Base-by-base conservation (phyloP, 2,329 filamentous ascomycete genomes). In the Bipolaris zeicola region DNA sequence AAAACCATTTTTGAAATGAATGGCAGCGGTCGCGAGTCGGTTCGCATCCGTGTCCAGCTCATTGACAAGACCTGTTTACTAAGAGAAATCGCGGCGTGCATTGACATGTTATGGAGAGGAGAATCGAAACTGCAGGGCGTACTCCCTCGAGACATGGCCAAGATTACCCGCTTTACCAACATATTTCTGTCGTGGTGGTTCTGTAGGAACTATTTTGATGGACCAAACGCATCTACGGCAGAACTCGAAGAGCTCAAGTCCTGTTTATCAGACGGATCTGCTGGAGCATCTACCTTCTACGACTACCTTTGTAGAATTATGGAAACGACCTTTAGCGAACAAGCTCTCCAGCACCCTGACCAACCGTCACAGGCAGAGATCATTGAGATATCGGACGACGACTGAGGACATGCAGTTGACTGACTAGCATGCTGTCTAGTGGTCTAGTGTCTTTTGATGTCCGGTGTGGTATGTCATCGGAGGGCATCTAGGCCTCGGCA, bases 1-100 rank as follows among this genome's bases (percentile, higher is more conserved):
- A 79, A 80, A 49, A 59, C 77, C 1, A 63, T 83, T 1, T 55
- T 63, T 6, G 69, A 76, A 10, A 67, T 78, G 57, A 49, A 20
- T 8, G n/a, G 41, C 2, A 28, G 50, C 8, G 61, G 70, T 6
- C 58, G 63, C 6, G 69, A 71, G 26, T 58, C 48, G 0, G 55
- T 76, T 13, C 58, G 69, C 6, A 58, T 43, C 1, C 64, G 71
- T 10, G 42, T 75, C 6, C 48, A 33, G 2, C 44, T 46, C 1
- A 54, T 75, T 6, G 62, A 57, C 8, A 68, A 64, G 48, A 18
- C 45, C 0, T 50, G 61, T 16, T 54, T 75, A 7, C 39, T 67
- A 11, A 58, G 50, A 31, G 72, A 76, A 33, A 65, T 75, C 1
- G 34, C 41, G 4, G 55, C 55, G 1, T 74, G 67, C 42, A 43